Evolutionary conservation across 257 asterid species (phyloP).

Genomic region (Solanum ossicruentum): DNA sequence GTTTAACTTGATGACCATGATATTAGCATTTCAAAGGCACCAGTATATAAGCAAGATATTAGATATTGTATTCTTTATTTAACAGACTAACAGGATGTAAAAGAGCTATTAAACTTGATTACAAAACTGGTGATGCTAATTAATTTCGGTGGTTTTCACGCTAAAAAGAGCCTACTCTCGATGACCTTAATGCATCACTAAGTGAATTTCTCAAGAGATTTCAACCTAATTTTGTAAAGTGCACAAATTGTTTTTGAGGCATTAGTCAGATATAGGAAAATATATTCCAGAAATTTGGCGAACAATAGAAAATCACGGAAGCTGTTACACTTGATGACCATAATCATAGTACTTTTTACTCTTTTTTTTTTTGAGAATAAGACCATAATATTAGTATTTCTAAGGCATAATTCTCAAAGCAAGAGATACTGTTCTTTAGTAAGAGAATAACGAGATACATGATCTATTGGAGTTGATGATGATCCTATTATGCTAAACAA

Average conservation of each 20-base stretch:
- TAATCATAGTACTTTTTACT: not conserved
- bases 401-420: not conserved
- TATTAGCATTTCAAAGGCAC: not conserved
- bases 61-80: not conserved
- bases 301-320: not conserved
- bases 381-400: not conserved
- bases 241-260: conserved; percentile 79
- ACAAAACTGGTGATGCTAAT: not conserved
- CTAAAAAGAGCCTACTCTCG: not conserved
- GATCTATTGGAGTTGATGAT: not conserved
- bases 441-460: not conserved
- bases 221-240: conserved; percentile 73
- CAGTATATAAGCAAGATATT: not conserved
- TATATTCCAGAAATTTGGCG: conserved; percentile 65
- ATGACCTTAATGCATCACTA: not conserved
- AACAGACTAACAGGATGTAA: not conserved
- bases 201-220: not conserved
- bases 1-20: not conserved
- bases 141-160: not conserved
- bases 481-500: not conserved
- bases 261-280: conserved; percentile 77
- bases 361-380: not conserved
- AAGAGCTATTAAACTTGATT: not conserved
- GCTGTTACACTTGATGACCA: not conserved
- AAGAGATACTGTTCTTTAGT: not conserved